These are phyloP conservation scores for Blastobotrys capitulatus DNA, from an alignment of 1,139 yeast genomes.

Conservation along the genomic window DNA sequence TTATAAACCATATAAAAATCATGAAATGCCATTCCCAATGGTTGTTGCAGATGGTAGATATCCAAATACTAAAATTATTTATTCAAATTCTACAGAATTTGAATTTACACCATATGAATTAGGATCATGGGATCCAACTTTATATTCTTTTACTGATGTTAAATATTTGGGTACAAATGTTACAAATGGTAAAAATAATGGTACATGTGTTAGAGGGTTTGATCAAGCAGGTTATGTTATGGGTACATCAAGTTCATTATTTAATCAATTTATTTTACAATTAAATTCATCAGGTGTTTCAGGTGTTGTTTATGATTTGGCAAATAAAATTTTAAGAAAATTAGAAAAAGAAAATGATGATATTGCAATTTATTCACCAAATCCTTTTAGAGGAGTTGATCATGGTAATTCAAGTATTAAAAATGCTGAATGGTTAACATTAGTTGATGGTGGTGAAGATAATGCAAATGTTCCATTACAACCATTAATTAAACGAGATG, in stretches of 20 bases:
- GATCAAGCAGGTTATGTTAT: constrained; percentile 74
- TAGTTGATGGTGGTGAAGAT: constrained; percentile 91
- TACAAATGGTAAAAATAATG: constrained; percentile 43
- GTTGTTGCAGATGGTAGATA: constrained; percentile 80
- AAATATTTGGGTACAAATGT: constrained; percentile 70
- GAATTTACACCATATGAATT: constrained; percentile 79
- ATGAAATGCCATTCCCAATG: constrained; percentile 84
- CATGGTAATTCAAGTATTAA: constrained; percentile 28
- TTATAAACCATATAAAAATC: constrained; percentile 49
- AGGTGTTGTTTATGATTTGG: constrained; percentile 44
- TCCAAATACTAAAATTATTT: constrained; percentile 47
- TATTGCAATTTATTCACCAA: constrained; percentile 68
- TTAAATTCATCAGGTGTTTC: constrained; percentile 50
- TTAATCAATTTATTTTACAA: constrained; percentile 61
- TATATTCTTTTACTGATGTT: constrained; percentile 64
- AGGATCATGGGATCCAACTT: constrained; percentile 85
- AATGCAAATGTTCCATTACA: constrained; percentile 69
- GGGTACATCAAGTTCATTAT: constrained; percentile 76
- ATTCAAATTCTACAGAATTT: constrained; percentile 70
- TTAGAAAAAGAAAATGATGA: constrained; percentile 42
- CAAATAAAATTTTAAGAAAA: constrained; percentile 25
- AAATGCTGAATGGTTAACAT: constrained; percentile 44
- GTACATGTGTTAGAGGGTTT: constrained; percentile 55
- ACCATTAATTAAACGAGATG: constrained; percentile 64
- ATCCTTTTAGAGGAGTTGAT: constrained; percentile 54